phyloP scores from a whole-genome alignment of 306 rosid species.

The Argentina anserina region DNA sequence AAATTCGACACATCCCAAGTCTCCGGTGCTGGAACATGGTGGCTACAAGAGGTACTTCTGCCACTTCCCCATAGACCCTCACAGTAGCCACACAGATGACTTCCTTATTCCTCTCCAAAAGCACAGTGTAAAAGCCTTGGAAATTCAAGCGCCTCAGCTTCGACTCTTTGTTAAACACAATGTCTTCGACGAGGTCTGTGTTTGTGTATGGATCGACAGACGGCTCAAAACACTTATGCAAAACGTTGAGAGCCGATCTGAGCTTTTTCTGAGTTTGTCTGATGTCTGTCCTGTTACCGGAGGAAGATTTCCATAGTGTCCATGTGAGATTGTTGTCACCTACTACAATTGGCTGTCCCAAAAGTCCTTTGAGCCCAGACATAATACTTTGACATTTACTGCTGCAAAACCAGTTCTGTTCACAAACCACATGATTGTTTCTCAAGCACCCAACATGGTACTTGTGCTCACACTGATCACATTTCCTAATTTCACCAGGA shows the following conservation, averaged over 20 bases:
- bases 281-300: not conserved
- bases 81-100: slow-evolving; percentile 41
- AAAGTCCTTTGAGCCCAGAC: slow-evolving; percentile 30
- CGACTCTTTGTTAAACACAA: slow-evolving; percentile 42
- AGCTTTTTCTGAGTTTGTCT: slow-evolving; percentile 33
- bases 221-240: slow-evolving; percentile 54
- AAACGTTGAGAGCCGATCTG: slow-evolving; percentile 30
- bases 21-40: slow-evolving; percentile 27
- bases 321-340: slow-evolving; percentile 37
- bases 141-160: slow-evolving; percentile 36
- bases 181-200: slow-evolving; percentile 37
- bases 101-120: slow-evolving; percentile 39
- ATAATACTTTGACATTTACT: slow-evolving; percentile 33
- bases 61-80: slow-evolving; percentile 49
- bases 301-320: slow-evolving; percentile 42
- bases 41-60: slow-evolving; percentile 63
- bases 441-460: slow-evolving; percentile 48
- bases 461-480: slow-evolving; percentile 52
- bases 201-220: slow-evolving; percentile 16
- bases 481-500: slow-evolving; percentile 15
- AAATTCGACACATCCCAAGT: slow-evolving; percentile 42
- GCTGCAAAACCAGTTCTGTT: slow-evolving; percentile 45
- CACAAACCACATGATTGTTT: not conserved
- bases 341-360: slow-evolving; percentile 37
- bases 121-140: slow-evolving; percentile 48